Percentiles rank a stretch among this genome's conserved stretches.
These are phyloP conservation scores for Dryas octopetala DNA, from an alignment of 306 rosid species.

Conservation along the genomic window DNA sequence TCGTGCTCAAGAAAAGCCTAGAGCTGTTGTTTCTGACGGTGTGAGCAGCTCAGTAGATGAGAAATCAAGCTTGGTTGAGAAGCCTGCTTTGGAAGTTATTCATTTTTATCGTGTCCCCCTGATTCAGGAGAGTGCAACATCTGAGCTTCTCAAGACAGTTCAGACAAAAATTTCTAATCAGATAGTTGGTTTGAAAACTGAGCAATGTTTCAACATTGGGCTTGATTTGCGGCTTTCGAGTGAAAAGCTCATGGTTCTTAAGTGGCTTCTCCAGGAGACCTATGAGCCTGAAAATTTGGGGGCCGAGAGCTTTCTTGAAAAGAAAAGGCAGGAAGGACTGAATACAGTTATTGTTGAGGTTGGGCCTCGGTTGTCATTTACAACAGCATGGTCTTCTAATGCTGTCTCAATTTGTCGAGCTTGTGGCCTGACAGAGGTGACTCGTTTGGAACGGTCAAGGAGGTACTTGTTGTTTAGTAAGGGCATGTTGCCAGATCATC, in stretches of 20 bases:
- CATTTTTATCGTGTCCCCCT: conserved; percentile 70
- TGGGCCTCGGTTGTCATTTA: conserved; percentile 88
- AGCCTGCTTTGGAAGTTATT: conserved; percentile 47
- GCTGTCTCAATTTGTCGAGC: conserved; percentile 85
- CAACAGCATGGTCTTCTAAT: conserved; percentile 93
- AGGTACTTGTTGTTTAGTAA: conserved; percentile 64
- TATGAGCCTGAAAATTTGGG: conserved; percentile 85
- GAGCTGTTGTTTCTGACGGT: conserved; percentile 50
- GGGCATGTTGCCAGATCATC: conserved; percentile 46
- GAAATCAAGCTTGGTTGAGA: conserved; percentile 45
- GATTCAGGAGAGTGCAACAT: conserved; percentile 65
- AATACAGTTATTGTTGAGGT: conserved; percentile 63
- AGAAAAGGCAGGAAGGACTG: conserved; percentile 64
- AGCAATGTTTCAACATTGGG: conserved; percentile 81
- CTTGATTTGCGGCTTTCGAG: conserved; percentile 47
- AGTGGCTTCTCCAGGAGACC: conserved; percentile 89
- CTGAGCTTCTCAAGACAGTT: conserved; percentile 66
- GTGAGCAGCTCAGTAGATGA: conserved; percentile 44
- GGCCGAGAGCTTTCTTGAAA: conserved; percentile 72
- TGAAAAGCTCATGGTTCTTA: conserved; percentile 50
- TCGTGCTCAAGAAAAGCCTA: conserved; percentile 44
- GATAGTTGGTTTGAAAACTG: conserved; percentile 68
- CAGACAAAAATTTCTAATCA: conserved; percentile 63
- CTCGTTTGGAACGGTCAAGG: conserved; percentile 83
- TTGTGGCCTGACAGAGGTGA: conserved; percentile 83